These are phyloP conservation scores for Cenchrus purpureus DNA, from an alignment of 176 grass and related monocot genomes.

Conservation along the genomic window DNA sequence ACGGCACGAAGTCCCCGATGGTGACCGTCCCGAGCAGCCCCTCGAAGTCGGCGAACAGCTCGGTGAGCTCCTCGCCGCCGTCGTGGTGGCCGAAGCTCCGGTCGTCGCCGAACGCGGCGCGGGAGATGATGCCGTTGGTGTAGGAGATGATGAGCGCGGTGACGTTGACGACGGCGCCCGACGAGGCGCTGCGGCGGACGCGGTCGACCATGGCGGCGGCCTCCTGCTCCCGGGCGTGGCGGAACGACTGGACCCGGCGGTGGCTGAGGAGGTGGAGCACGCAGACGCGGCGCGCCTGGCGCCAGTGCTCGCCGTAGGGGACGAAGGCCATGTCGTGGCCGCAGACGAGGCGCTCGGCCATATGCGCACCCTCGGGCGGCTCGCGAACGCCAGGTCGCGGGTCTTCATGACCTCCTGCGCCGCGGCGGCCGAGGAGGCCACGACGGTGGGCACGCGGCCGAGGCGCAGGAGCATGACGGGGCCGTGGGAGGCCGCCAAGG, in stretches of 20 bases:
- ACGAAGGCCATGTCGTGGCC: slow-evolving; percentile 47
- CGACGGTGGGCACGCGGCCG: slow-evolving; percentile 52
- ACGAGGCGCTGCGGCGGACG: slow-evolving; percentile 9
- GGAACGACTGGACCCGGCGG: slow-evolving; percentile 40
- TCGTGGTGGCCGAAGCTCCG: neutral
- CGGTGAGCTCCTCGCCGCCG: slow-evolving; percentile 26
- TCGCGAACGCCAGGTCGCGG: slow-evolving; percentile 56
- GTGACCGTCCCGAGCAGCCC: slow-evolving; percentile 36
- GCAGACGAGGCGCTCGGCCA: slow-evolving; percentile 42
- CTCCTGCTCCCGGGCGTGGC: slow-evolving; percentile 45
- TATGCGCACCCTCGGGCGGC: slow-evolving; percentile 27
- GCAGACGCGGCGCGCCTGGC: slow-evolving; percentile 57
- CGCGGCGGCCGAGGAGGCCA: slow-evolving; percentile 55
- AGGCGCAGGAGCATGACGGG: slow-evolving; percentile 58
- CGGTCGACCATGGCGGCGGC: slow-evolving; percentile 28
- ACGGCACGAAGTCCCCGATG: neutral
- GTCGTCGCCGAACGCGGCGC: slow-evolving; percentile 42
- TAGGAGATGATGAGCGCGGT: slow-evolving; percentile 19
- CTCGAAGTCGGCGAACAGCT: slow-evolving; percentile 56
- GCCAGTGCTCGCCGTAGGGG: slow-evolving; percentile 62
- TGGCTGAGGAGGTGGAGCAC: slow-evolving; percentile 53
- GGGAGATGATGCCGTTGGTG: slow-evolving; percentile 5
- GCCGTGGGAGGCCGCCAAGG: slow-evolving; percentile 46
- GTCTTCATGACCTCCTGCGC: slow-evolving; percentile 57
- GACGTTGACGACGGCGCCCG: neutral